Evolutionary conservation across 2,329 filamentous ascomycete genomes (phyloP).

Genomic region (Fusarium pilosicola): DNA sequence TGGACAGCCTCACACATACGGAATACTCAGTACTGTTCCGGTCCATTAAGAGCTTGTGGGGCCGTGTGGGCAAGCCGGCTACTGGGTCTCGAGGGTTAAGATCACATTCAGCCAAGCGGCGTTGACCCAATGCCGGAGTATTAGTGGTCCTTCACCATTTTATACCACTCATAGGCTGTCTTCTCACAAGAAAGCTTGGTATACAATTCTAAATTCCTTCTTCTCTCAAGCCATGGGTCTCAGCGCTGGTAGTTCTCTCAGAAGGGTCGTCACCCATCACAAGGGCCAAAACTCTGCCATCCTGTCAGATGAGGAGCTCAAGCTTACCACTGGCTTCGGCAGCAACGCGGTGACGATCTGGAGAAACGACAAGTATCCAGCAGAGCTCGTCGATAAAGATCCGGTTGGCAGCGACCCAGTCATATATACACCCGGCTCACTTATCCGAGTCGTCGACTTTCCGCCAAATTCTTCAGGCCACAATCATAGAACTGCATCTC

Average conservation of each 20-base stretch:
- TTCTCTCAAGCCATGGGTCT: not conserved
- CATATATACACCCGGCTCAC: not conserved
- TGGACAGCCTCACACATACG: too few relatives aligned
- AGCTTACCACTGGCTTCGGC: not conserved
- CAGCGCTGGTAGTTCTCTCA: not conserved
- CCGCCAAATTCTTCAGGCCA: not conserved
- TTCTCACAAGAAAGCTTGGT: rapidly evolving
- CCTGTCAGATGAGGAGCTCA: not conserved
- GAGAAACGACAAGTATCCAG: not conserved
- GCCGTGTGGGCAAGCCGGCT: not conserved
- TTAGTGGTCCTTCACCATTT: too few relatives aligned
- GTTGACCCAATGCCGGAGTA: too few relatives aligned
- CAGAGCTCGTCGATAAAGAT: not conserved
- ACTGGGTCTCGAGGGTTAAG: not conserved
- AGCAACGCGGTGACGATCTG: not conserved
- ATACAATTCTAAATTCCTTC: too few relatives aligned
- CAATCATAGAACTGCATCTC: not conserved
- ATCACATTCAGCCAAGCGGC: too few relatives aligned
- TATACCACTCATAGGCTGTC: not conserved
- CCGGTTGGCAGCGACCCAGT: not conserved
- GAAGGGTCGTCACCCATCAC: not conserved
- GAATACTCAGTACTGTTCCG: too few relatives aligned
- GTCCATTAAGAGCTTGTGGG: not conserved
- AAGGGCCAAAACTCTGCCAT: not conserved
- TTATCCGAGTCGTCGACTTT: slow-evolving; percentile 1